Evolutionary conservation across 176 grass and related monocot species (phyloP).

Genomic region (Phragmites australis): DNA sequence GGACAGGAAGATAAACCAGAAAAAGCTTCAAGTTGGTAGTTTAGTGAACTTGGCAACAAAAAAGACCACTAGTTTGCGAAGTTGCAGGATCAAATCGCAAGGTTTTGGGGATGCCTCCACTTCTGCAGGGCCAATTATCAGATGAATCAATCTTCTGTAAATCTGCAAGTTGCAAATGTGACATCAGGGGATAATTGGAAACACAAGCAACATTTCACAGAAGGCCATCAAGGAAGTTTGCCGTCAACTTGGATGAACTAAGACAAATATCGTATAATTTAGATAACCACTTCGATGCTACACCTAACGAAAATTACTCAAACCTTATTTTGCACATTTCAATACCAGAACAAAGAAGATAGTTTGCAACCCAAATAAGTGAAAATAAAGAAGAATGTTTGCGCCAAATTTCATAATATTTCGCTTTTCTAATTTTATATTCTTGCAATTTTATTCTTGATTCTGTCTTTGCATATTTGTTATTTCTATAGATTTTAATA

Average conservation of each 20-base stretch:
- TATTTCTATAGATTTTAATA: background rate
- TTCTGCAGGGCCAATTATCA: conserved; percentile 73
- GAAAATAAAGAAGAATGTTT: background rate
- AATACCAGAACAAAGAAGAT: background rate
- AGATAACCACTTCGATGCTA: background rate
- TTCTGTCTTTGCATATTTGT: background rate
- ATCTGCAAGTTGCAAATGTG: conserved; percentile 41
- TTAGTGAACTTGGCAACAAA: conserved; percentile 85
- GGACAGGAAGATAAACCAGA: background rate
- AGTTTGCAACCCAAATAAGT: background rate
- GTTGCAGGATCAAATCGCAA: conserved; percentile 64
- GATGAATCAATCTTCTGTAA: conserved; percentile 56
- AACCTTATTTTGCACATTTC: background rate
- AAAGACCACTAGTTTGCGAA: conserved; percentile 81
- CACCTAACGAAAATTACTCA: background rate
- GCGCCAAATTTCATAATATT: background rate
- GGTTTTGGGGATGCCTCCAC: conserved; percentile 61
- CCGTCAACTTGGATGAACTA: background rate
- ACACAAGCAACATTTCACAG: conserved; percentile 1
- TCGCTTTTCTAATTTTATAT: background rate
- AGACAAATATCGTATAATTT: background rate
- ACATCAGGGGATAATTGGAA: background rate
- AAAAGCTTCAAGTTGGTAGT: conserved; percentile 41
- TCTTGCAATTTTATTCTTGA: background rate
- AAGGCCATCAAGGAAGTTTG: background rate